phyloP scores from a whole-genome alignment of 208 protist species.

The Kentomonas sorsogonicus region DNA sequence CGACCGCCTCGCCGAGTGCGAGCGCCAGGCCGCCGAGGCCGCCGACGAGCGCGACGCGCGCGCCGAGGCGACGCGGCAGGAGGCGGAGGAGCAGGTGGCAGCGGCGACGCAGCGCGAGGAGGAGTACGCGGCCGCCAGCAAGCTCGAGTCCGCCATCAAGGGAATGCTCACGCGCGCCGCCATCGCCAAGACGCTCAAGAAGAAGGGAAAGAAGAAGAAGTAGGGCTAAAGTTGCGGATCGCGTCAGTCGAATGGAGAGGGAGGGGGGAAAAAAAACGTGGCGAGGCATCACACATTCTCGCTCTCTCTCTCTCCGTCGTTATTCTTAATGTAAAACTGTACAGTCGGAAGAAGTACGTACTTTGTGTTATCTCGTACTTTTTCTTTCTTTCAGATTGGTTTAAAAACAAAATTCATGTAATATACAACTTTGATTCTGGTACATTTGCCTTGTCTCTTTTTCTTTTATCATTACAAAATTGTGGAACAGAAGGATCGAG shows the following conservation, averaged over 20 bases:
- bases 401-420: neutral
- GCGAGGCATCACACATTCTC: neutral
- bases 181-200: slow-evolving; percentile 73
- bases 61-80: slow-evolving; percentile 29
- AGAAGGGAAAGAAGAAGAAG: slow-evolving; percentile 29
- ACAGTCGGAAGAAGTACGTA: neutral
- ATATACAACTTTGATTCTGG: no score
- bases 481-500: neutral
- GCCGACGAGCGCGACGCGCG: slow-evolving; percentile 47
- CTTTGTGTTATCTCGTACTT: neutral
- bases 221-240: neutral
- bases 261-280: neutral
- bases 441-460: no score
- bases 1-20: slow-evolving; percentile 55
- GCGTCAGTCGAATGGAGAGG: neutral
- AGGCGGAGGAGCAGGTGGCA: slow-evolving; percentile 26
- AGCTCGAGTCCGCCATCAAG: slow-evolving; percentile 75
- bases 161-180: slow-evolving; percentile 76
- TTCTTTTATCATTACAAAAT: neutral
- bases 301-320: neutral
- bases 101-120: slow-evolving; percentile 30
- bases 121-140: slow-evolving; percentile 67
- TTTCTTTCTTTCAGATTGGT: neutral
- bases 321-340: neutral
- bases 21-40: slow-evolving; percentile 41